Conservation (phyloP, 192 early-diverging fungal genomes). For the Coemansia sp. region DNA sequence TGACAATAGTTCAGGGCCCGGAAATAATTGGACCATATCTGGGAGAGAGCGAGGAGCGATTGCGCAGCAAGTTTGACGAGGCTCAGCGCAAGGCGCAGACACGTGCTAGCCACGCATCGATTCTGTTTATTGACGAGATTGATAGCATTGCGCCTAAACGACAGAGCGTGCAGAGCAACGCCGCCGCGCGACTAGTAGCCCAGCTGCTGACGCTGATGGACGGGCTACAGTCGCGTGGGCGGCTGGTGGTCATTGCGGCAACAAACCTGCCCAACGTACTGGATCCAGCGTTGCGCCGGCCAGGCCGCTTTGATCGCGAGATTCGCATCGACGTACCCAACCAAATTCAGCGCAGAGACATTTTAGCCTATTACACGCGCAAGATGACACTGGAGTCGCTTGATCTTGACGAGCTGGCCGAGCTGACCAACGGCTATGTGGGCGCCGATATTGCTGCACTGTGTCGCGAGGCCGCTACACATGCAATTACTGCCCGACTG, state of each 20-base stretch:
- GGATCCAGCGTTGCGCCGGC: slow-evolving; percentile 91
- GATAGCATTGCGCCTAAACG: slow-evolving; percentile 54
- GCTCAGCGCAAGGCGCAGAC: slow-evolving; percentile 51
- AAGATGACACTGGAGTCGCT: slow-evolving; percentile 57
- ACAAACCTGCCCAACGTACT: slow-evolving; percentile 96
- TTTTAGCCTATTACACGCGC: slow-evolving; percentile 58
- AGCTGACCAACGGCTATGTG: slow-evolving; percentile 85
- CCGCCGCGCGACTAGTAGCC: slow-evolving; percentile 90
- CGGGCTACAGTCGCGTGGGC: slow-evolving; percentile 92
- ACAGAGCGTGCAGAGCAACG: slow-evolving; percentile 38
- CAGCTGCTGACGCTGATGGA: slow-evolving; percentile 99
- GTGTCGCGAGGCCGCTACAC: slow-evolving; percentile 73
- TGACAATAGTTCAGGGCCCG: slow-evolving; percentile 73
- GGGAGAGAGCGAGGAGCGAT: slow-evolving; percentile 82
- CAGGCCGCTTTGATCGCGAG: slow-evolving; percentile 96
- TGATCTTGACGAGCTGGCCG: slow-evolving; percentile 54
- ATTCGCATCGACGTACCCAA: slow-evolving; percentile 87
- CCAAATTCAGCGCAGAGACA: slow-evolving; percentile 55
- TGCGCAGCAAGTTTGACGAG: slow-evolving; percentile 67
- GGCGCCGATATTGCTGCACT: slow-evolving; percentile 87
- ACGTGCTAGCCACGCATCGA: slow-evolving; percentile 49
- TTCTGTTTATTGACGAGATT: slow-evolving; percentile 97
- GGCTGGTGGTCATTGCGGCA: slow-evolving; percentile 96
- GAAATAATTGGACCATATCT: slow-evolving; percentile 78
- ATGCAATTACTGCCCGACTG: slow-evolving; percentile 2